Percentiles rank a stretch among this genome's conserved stretches.
Conservation (phyloP, 345 rosid species). For the Ceriops zippeliana region DNA sequence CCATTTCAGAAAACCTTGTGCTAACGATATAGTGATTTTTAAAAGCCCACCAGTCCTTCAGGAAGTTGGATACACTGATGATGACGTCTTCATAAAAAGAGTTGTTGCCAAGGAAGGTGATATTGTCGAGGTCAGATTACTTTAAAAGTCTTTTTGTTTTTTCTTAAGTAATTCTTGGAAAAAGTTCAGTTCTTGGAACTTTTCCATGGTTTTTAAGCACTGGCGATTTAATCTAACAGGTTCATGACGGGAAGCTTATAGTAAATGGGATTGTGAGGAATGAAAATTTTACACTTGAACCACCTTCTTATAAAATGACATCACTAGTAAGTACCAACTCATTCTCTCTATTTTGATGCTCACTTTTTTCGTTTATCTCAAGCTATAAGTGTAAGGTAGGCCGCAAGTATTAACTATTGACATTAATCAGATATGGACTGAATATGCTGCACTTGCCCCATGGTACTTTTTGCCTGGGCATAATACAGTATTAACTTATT, state of each 20-base stretch:
- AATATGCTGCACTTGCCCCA: background rate
- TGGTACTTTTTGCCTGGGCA: conserved; percentile 5
- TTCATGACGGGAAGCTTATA: conserved; percentile 60
- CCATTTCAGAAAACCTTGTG: conserved; percentile 90
- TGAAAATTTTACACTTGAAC: conserved; percentile 66
- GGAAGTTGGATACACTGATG: conserved; percentile 86
- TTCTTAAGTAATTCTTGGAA: background rate
- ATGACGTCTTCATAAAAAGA: conserved; percentile 91
- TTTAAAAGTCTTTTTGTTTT: background rate
- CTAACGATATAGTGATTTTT: conserved; percentile 88
- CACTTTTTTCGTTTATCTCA: background rate
- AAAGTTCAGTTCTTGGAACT: background rate
- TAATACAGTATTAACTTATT: background rate
- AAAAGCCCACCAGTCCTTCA: conserved; percentile 95
- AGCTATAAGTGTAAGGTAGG: background rate
- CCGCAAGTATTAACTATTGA: no score
- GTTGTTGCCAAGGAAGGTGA: conserved; percentile 93
- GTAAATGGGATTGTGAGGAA: conserved; percentile 67
- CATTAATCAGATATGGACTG: background rate
- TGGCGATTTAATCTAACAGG: conserved; percentile 36
- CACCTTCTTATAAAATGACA: conserved; percentile 78
- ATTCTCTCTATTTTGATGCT: background rate
- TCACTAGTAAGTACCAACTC: conserved; percentile 53
- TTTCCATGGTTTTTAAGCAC: background rate
- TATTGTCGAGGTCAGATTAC: conserved; percentile 65